phyloP scores from a whole-genome alignment of 768 basidiomycete genomes.

The Cystofilobasidium ferigula region DNA sequence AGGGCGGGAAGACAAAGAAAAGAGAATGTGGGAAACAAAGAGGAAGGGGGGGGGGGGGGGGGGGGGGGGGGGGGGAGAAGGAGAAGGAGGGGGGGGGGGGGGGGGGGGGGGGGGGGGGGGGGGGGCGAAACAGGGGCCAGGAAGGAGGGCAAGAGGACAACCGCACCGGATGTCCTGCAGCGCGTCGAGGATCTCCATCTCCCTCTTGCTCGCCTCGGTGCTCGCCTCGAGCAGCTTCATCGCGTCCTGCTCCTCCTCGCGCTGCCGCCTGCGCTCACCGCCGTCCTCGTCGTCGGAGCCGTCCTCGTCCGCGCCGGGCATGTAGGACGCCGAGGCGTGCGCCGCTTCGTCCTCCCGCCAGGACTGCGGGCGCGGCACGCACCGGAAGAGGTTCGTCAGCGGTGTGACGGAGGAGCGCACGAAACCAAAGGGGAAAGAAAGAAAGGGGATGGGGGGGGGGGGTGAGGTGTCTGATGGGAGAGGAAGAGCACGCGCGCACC shows the following conservation, averaged over 20 bases:
- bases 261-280: no score
- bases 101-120: no score
- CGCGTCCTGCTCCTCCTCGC: conserved; percentile 51
- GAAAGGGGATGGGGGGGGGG: neutral
- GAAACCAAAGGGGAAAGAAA: neutral
- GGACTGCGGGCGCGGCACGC: conserved; percentile 24
- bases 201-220: conserved; percentile 80
- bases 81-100: conserved; percentile 42
- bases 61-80: conserved; percentile 52
- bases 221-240: conserved; percentile 95
- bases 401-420: neutral
- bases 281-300: conserved; percentile 48
- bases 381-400: no score
- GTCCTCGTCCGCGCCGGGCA: conserved; percentile 71
- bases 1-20: neutral
- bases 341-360: conserved; percentile 38
- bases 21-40: neutral
- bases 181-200: conserved; percentile 97
- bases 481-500: conserved; percentile 35
- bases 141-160: no score
- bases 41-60: no score
- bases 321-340: conserved; percentile 51
- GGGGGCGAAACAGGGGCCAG: conserved; percentile 33
- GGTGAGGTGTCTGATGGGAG: neutral
- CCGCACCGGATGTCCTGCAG: conserved; percentile 56